Conservation (phyloP, 805 yeast genomes). For the Yarrowia hollandica region DNA sequence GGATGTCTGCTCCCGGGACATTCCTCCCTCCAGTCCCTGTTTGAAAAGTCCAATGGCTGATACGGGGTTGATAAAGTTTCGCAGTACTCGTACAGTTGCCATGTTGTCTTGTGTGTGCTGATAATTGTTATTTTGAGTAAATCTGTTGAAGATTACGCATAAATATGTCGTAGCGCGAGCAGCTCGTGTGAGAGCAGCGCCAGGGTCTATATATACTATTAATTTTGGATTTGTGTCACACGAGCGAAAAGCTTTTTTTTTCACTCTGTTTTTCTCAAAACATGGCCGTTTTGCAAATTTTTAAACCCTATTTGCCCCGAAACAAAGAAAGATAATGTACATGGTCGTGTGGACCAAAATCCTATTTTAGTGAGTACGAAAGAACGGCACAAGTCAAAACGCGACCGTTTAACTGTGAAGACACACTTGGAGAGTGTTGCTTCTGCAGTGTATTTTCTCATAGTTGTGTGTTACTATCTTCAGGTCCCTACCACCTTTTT, state of each 20-base stretch:
- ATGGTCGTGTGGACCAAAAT: conserved; percentile 5
- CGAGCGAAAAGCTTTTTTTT: conserved; percentile 1
- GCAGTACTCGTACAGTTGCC: conserved; percentile 24
- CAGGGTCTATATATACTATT: conserved; percentile 3
- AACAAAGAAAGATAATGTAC: conserved; percentile 18
- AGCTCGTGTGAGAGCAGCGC: conserved; percentile 1
- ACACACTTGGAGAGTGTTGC: not conserved
- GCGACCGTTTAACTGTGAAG: not conserved
- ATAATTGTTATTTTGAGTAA: not conserved
- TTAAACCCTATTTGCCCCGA: conserved; percentile 11
- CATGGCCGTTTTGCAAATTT: not conserved
- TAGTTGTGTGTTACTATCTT: too few species aligned
- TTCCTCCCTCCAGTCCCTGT: conserved; percentile 21
- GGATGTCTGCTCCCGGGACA: not conserved
- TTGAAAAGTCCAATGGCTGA: conserved; percentile 7
- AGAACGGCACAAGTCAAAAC: conserved; percentile 17
- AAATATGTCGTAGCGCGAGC: not conserved
- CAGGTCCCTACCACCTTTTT: not conserved
- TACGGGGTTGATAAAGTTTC: conserved; percentile 26
- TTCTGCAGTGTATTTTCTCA: too few species aligned
- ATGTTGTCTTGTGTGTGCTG: not conserved
- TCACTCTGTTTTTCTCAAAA: not conserved
- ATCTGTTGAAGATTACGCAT: conserved; percentile 28
- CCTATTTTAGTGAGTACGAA: not conserved
- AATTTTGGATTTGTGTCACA: conserved; percentile 4